These are phyloP conservation scores for Ceratocystis lukuohia DNA, from an alignment of 2,329 filamentous ascomycete species.

Conservation along the genomic window DNA sequence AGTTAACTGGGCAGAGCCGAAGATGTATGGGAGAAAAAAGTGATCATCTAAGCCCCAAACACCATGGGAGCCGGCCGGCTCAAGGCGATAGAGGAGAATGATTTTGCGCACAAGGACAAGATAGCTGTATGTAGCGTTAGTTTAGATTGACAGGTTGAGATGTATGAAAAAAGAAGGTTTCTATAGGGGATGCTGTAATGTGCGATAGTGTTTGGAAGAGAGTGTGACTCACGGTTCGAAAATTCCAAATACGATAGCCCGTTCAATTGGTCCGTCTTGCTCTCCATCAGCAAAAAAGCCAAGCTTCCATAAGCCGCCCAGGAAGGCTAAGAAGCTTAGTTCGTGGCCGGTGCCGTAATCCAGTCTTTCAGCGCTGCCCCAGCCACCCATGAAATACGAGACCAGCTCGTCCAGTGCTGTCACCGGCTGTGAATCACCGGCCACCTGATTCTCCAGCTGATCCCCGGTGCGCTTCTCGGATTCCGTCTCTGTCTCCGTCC, in stretches of 20 bases:
- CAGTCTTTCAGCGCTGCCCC: slow-evolving; percentile 76
- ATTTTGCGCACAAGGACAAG: slow-evolving; percentile 66
- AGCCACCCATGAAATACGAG: slow-evolving; percentile 65
- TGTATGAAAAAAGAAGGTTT: not conserved
- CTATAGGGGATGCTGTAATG: not conserved
- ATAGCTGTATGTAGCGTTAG: slow-evolving; percentile 41
- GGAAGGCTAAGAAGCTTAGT: slow-evolving; percentile 82
- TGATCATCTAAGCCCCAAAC: slow-evolving; percentile 99
- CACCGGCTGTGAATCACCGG: slow-evolving; percentile 8
- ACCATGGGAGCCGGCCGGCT: slow-evolving; percentile 89
- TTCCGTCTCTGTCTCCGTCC: not conserved
- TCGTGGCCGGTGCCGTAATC: slow-evolving; percentile 97
- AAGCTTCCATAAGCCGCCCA: slow-evolving; percentile 84
- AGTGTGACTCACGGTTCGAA: slow-evolving; percentile 58
- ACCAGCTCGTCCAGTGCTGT: slow-evolving; percentile 23
- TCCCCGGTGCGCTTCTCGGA: not conserved
- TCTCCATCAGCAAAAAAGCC: slow-evolving; percentile 54
- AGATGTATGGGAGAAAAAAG: slow-evolving; percentile 84
- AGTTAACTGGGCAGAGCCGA: slow-evolving; percentile 81
- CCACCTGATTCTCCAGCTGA: not conserved
- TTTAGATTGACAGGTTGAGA: not conserved
- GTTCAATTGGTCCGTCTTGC: slow-evolving; percentile 47
- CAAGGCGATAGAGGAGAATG: slow-evolving; percentile 81
- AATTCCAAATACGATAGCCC: slow-evolving; percentile 66
- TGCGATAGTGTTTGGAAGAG: not conserved